Conservation (phyloP, 441 rosid species). For the Pelargonium myrrhifolium region DNA sequence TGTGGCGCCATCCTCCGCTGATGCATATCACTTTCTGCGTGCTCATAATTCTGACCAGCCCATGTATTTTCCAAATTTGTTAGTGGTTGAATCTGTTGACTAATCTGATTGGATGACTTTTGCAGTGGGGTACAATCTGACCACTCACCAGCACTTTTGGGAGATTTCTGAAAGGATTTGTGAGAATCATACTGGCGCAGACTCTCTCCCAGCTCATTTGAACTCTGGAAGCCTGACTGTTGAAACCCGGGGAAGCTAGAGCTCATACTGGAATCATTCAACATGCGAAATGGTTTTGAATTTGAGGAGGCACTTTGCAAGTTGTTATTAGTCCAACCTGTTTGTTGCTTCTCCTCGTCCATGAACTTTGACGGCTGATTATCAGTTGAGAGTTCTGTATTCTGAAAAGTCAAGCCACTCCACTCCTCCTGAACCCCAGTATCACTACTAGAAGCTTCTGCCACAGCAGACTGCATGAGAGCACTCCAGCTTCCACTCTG, state of each 20-base stretch:
- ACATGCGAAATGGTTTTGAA: conserved; percentile 25
- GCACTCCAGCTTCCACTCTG: conserved; percentile 77
- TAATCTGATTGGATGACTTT: conserved; percentile 26
- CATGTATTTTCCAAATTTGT: conserved; percentile 29
- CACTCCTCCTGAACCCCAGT: conserved; percentile 51
- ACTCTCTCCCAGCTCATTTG: conserved; percentile 30
- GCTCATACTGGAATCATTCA: conserved; percentile 24
- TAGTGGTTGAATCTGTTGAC: conserved; percentile 28
- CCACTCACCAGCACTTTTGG: conserved; percentile 30
- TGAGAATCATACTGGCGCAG: conserved; percentile 28
- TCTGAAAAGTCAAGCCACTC: conserved; percentile 53
- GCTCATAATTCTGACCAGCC: conserved; percentile 27
- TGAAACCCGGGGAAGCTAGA: conserved; percentile 45
- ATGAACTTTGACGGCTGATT: conserved; percentile 38
- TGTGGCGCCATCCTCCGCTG: conserved; percentile 14
- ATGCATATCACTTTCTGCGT: conserved; percentile 16
- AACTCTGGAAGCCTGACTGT: conserved; percentile 31
- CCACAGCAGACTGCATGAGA: conserved; percentile 58
- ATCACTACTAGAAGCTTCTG: conserved; percentile 56
- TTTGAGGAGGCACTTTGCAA: conserved; percentile 32
- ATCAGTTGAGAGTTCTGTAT: conserved; percentile 36
- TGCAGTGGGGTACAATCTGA: conserved; percentile 33
- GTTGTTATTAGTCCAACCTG: conserved; percentile 34
- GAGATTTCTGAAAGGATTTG: conserved; percentile 32
- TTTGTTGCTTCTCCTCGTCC: conserved; percentile 37